phyloP scores from a whole-genome alignment of 176 grass and related monocot genomes.

The Areca catechu region DNA sequence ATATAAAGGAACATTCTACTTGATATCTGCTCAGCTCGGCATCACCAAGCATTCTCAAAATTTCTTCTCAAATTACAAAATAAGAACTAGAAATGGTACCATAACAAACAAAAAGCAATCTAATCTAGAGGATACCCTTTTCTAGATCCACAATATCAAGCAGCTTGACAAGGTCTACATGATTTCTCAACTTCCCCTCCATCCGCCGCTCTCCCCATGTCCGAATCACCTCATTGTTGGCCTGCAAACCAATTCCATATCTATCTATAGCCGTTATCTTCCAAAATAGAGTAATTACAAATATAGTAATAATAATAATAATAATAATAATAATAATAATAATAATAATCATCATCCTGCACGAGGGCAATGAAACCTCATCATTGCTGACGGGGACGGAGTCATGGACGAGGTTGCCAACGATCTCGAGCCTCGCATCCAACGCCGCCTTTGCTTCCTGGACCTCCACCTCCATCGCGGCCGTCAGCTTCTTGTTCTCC shows the following conservation, averaged over 20 bases:
- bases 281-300: no score
- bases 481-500: slow-evolving; percentile 54
- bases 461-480: slow-evolving; percentile 66
- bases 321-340: no score
- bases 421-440: slow-evolving; percentile 46
- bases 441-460: slow-evolving; percentile 74
- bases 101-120: background rate
- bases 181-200: slow-evolving; percentile 73
- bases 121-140: slow-evolving; percentile 42
- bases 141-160: slow-evolving; percentile 72
- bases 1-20: no score
- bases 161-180: slow-evolving; percentile 76
- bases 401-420: slow-evolving; percentile 81
- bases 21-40: no score
- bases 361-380: slow-evolving; percentile 21
- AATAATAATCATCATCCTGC: no score
- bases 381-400: slow-evolving; percentile 63
- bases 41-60: no score
- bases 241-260: slow-evolving; percentile 21
- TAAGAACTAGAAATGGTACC: background rate
- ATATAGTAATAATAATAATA: no score
- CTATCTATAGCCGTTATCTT: no score
- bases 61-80: no score
- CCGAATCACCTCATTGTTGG: slow-evolving; percentile 58
- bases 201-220: slow-evolving; percentile 58